Base-by-base conservation (phyloP, 306 rosid genomes). In the Chamaecrista fasciculata region DNA sequence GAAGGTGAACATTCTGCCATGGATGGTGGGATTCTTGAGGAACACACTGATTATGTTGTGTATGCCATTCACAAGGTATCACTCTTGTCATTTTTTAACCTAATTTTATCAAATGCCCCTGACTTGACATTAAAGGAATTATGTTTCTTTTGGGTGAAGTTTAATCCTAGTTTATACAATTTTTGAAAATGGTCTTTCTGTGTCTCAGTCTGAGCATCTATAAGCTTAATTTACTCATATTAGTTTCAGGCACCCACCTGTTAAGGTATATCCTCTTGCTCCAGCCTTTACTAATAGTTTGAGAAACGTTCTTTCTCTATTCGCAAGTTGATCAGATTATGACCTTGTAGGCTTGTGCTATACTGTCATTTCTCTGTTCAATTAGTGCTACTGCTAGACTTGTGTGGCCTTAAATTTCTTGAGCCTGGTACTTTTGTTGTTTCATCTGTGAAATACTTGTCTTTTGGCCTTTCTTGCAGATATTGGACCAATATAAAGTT, bases 1-100 rank as follows among this genome's bases (percentile, higher is more conserved):
- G 97, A 91, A 82, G 97, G 97, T 15, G 97, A 94, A 53, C 99
- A 94, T 81, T 94, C 99, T 48, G 99, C 99, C 42, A 84, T 94
- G 99, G 99, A 94, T 81, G 96, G 96, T 72, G 92, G 89, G 4
- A 87, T 94, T 81, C 86, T 94, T 46, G 96, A 89, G 83, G 95
- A 87, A 60, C 99, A 94, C 72, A 75, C 92, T 49, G 89, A 89
- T 62, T 94, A 85, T 84, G 97, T 94, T 74, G 91, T 94, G 39
- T 83, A 82, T 64, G 90, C 96, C 74, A 87, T 94, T 76, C 92
- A 94, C 87, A 85, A 87, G 99, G 99, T 91, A 86, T 74, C 59
- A 8, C 62, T 70, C 72, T 76, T 29, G 3, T 42, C 20, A 43
- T 57, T 65, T 64, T 67, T n/a, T n/a, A n/a, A n/a, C n/a, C n/a